Percentiles rank a stretch among this genome's conserved stretches.
Conservation (phyloP, 768 basidiomycete species). For the Boletus sp. region DNA sequence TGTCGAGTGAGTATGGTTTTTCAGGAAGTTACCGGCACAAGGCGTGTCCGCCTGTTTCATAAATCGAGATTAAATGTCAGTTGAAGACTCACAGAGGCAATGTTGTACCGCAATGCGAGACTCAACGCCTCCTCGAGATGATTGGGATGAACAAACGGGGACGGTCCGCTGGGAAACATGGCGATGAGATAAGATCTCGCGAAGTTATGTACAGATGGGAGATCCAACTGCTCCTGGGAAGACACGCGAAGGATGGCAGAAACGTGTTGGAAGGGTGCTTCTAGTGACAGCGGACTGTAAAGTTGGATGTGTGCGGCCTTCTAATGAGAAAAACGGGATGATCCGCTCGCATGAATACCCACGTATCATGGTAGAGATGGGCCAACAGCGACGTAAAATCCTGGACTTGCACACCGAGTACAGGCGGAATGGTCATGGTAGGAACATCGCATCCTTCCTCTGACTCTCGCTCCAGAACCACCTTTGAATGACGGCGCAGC, state of each 20-base stretch:
- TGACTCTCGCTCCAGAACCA: constrained; percentile 1
- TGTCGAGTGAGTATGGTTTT: not conserved
- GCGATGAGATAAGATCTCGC: constrained; percentile 42
- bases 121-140: constrained; percentile 53
- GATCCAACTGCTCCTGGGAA: constrained; percentile 52
- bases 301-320: constrained; percentile 18
- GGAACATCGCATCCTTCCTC: constrained; percentile 10
- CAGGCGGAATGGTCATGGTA: constrained; percentile 35
- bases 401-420: constrained; percentile 36
- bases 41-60: too few relatives aligned
- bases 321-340: not conserved
- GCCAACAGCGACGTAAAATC: constrained; percentile 60
- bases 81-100: constrained; percentile 46
- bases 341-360: constrained; percentile 31
- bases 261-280: constrained; percentile 46
- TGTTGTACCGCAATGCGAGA: constrained; percentile 47
- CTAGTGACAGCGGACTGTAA: constrained; percentile 45
- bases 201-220: constrained; percentile 49
- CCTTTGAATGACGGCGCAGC: constrained; percentile 49
- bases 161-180: constrained; percentile 51
- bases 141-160: constrained; percentile 41
- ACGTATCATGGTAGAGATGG: constrained; percentile 69
- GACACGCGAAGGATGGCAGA: constrained; percentile 57
- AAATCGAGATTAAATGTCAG: not conserved
- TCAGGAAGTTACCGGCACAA: too few relatives aligned